Conservation (phyloP, 176 grass and related monocot species). For the Zoysia pacifica region DNA sequence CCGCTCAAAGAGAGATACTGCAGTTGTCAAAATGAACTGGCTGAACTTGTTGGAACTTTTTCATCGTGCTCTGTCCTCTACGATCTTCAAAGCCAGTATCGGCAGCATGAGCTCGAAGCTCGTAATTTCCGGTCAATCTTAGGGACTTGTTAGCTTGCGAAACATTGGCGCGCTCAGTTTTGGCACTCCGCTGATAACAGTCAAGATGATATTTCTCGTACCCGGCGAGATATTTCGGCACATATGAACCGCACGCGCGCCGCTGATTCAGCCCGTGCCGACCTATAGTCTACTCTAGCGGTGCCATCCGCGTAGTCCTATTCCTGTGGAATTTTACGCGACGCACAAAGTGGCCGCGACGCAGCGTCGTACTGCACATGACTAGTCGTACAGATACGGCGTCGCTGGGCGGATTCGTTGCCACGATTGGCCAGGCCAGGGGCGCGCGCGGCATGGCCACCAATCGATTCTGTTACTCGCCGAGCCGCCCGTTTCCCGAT, state of each 20-base stretch:
- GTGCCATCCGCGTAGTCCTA: not conserved
- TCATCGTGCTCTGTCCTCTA: no score
- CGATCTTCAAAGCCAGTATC: no score
- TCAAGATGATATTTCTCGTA: not conserved
- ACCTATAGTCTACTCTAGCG: not conserved
- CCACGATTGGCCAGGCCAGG: constrained; percentile 16
- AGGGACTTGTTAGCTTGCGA: not conserved
- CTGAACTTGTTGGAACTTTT: not conserved
- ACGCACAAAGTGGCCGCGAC: not conserved
- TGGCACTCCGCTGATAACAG: no score
- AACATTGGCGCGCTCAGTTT: no score
- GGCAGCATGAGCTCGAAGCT: no score
- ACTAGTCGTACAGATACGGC: not conserved
- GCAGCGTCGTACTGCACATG: no score
- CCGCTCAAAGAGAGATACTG: no score
- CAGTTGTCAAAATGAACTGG: no score
- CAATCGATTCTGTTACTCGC: not conserved
- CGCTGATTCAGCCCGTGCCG: not conserved
- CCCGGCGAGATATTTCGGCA: no score
- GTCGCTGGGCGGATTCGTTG: not conserved
- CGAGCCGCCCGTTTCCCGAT: not conserved
- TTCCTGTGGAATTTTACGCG: not conserved
- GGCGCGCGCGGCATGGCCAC: not conserved
- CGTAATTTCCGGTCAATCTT: no score
- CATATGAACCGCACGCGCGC: not conserved